These are phyloP conservation scores for Emiliania huxleyi DNA, from an alignment of 78 protist species.

Conservation along the genomic window DNA sequence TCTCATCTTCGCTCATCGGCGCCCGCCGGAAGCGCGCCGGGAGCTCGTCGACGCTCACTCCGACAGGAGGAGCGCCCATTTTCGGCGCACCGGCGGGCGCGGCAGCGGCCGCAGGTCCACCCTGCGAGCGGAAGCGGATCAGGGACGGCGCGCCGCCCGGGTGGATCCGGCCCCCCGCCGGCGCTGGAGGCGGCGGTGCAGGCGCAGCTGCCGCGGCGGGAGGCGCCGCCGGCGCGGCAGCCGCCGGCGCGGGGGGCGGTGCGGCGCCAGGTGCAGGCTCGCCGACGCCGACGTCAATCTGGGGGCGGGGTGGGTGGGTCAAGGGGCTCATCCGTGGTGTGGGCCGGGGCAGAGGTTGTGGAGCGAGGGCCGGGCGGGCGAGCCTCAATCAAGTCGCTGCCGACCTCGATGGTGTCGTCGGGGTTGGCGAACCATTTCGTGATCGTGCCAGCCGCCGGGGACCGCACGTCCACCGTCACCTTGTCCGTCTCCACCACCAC, in stretches of 20 bases:
- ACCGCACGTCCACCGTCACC: conserved; percentile 11
- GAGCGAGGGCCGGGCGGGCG: too few species aligned
- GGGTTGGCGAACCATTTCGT: not conserved
- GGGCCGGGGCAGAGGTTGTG: too few species aligned
- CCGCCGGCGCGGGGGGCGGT: not conserved
- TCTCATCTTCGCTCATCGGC: not conserved
- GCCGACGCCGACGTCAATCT: not conserved
- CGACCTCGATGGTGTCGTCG: not conserved
- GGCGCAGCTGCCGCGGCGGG: not conserved
- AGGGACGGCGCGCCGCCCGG: not conserved
- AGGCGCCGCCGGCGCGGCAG: not conserved
- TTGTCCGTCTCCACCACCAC: conserved; percentile 3
- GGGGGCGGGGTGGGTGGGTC: too few species aligned
- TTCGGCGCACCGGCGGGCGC: not conserved
- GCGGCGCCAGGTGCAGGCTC: not conserved
- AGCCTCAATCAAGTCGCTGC: not conserved
- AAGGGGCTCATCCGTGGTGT: too few species aligned
- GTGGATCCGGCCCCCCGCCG: not conserved
- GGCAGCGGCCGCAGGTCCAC: not conserved
- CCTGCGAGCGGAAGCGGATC: not conserved
- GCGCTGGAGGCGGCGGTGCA: not conserved
- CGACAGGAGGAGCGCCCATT: too few species aligned
- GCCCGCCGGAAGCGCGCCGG: not conserved
- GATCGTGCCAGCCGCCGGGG: not conserved
- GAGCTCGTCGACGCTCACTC: not conserved